Evolutionary conservation across 2,329 filamentous ascomycete genomes (phyloP), one percentile per base, ranked within the genome.

Genomic region (Acrocalymma vagum): DNA sequence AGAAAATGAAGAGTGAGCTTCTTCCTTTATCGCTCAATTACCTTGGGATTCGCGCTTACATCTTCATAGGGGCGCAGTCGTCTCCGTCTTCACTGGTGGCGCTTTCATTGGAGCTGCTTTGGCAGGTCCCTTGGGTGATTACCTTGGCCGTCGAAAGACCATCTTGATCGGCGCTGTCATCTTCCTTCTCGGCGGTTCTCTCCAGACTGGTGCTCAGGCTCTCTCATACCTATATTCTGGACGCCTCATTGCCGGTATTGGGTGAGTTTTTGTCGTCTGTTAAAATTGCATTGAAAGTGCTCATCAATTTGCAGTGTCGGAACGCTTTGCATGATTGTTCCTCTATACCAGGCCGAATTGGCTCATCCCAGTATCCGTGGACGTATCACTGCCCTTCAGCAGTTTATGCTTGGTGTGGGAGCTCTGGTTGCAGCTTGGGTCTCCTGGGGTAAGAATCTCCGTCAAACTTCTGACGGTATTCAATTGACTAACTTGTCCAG

Each of bases 341-440:
- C 88, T 2, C 69, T 92, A 0, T 93, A 91, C 63, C 88, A 92
- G 63, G 87, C 86, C 15, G 89, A 94, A 60, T 78, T 93, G 16
- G 84, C 86, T 3, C 89, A 93, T 63, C 89, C 89, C 2, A 80
- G 79, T 42, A 93, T 93, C 58, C 82, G 89, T 65, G 89, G 88
- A 9, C 77, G 84, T 48, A 80, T 94, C 21, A 91, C 87, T 0
- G 81, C 83, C 20, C 74, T 93, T 3, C 88, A 92, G 65, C 88
- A 92, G 58, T 91, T 92, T 62, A 92, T 92, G 87, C 67, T 93
- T 35, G 88, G 88, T 1, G 80, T 93, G 18, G 89, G 89, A 41
- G 75, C 87, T 11, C 78, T 94, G 2, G 72, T 84, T 11, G 88
- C 89, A 6, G 78, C 83, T 0, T 91, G 88, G 87, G 82, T 88